These are phyloP conservation scores for Austroboletus niveus DNA, from an alignment of 1,284 basidiomycete species.

Conservation along the genomic window DNA sequence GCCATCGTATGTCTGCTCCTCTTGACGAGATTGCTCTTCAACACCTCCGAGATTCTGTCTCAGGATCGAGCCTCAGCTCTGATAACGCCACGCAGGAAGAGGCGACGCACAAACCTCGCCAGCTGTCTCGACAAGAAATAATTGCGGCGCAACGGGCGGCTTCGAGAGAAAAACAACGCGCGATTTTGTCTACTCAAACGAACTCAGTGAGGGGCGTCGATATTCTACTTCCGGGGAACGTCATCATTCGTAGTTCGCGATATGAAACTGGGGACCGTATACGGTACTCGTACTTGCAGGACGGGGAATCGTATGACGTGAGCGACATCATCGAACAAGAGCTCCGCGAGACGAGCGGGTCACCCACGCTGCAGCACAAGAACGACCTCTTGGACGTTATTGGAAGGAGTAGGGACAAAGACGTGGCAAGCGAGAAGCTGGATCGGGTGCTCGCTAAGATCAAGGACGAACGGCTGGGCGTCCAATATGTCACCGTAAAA, in stretches of 20 bases:
- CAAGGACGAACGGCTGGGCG: slow-evolving; percentile 45
- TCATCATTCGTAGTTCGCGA: slow-evolving; percentile 80
- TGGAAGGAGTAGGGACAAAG: slow-evolving; percentile 50
- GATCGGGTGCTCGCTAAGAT: slow-evolving; percentile 79
- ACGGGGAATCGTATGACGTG: slow-evolving; percentile 88
- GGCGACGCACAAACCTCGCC: slow-evolving; percentile 32
- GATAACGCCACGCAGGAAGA: slow-evolving; percentile 37
- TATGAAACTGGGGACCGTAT: slow-evolving; percentile 68
- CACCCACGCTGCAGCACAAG: slow-evolving; percentile 31
- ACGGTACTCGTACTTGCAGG: slow-evolving; percentile 91
- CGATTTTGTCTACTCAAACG: slow-evolving; percentile 79
- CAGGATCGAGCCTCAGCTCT: slow-evolving; percentile 45
- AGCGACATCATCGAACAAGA: slow-evolving; percentile 90
- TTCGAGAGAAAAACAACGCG: slow-evolving; percentile 80
- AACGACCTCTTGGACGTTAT: slow-evolving; percentile 70
- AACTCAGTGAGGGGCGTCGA: slow-evolving; percentile 88
- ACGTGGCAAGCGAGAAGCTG: slow-evolving; percentile 68
- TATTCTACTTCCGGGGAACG: slow-evolving; percentile 79
- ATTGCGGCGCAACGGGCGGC: slow-evolving; percentile 90
- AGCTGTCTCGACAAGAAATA: slow-evolving; percentile 78
- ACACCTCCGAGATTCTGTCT: slow-evolving; percentile 64
- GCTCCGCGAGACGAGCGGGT: slow-evolving; percentile 50
- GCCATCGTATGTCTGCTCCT: slow-evolving; percentile 65
- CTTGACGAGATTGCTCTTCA: slow-evolving; percentile 75
- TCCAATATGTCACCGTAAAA: slow-evolving; percentile 16